Evolutionary conservation across 371 early-diverging fungal species (phyloP).

Genomic region (Syncephalastrum monosporum): DNA sequence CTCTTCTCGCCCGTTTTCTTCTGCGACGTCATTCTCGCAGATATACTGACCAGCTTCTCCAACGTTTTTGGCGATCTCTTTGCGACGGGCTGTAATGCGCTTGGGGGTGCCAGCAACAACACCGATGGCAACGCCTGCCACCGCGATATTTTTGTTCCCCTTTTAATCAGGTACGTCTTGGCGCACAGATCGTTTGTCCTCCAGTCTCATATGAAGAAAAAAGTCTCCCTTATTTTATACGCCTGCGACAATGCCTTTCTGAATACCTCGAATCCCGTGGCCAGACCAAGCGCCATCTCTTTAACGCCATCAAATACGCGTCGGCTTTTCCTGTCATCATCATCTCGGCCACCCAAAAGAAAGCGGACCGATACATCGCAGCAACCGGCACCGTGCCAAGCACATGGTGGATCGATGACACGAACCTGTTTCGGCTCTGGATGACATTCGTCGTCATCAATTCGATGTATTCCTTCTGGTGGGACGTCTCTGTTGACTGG

Average conservation of each 20-base stretch:
- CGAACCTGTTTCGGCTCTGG: slow-evolving; percentile 42
- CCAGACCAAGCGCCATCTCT: slow-evolving; percentile 64
- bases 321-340: slow-evolving; percentile 83
- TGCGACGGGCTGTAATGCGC: slow-evolving; percentile 12
- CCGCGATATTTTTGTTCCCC: slow-evolving; percentile 52
- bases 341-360: slow-evolving; percentile 65
- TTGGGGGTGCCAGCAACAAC: slow-evolving; percentile 28
- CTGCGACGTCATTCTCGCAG: slow-evolving; percentile 87
- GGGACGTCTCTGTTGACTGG: slow-evolving; percentile 95
- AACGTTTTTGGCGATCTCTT: slow-evolving; percentile 84
- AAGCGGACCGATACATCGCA: slow-evolving; percentile 35
- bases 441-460: slow-evolving; percentile 77
- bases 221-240: slow-evolving; percentile 82
- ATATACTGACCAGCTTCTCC: slow-evolving; percentile 90
- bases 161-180: slow-evolving; percentile 56
- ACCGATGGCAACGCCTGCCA: slow-evolving; percentile 48
- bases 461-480: slow-evolving; percentile 90
- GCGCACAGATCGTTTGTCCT: slow-evolving; percentile 1
- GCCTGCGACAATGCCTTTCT: slow-evolving; percentile 82
- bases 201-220: no score
- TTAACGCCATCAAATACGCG: slow-evolving; percentile 86
- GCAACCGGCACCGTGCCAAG: slow-evolving; percentile 37
- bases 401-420: slow-evolving; percentile 42
- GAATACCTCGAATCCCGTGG: slow-evolving; percentile 64
- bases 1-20: slow-evolving; percentile 67